Percentiles rank a stretch among this genome's conserved stretches.
phyloP scores from a whole-genome alignment of 176 grass and related monocot genomes.

The Musa itinerans region DNA sequence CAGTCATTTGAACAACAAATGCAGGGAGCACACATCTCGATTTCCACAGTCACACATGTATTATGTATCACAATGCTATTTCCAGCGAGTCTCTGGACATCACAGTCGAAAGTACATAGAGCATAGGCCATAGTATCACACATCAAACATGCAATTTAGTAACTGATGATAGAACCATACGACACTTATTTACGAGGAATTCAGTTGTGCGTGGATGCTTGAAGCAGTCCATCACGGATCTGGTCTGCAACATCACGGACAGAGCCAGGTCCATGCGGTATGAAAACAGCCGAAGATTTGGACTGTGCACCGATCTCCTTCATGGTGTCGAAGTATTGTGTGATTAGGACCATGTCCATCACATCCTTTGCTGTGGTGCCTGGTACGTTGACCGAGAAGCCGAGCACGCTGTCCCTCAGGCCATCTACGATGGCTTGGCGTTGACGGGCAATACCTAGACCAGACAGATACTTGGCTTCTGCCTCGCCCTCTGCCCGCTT shows the following conservation, averaged over 20 bases:
- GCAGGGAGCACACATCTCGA: no score
- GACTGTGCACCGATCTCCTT: constrained; percentile 67
- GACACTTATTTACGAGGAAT: neutral
- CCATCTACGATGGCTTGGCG: constrained; percentile 76
- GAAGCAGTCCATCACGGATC: constrained; percentile 70
- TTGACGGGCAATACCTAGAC: constrained; percentile 67
- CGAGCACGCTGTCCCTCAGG: constrained; percentile 66
- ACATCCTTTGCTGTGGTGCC: constrained; percentile 82
- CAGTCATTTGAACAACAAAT: no score
- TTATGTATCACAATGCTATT: no score
- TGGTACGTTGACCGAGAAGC: constrained; percentile 61
- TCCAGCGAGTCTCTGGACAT: no score
- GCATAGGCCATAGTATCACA: no score
- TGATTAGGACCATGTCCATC: constrained; percentile 92
- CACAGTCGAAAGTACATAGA: no score
- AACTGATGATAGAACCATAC: no score
- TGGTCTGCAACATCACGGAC: constrained; percentile 62
- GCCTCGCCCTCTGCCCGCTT: constrained; percentile 76
- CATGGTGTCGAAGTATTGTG: constrained; percentile 84
- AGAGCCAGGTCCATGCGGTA: constrained; percentile 61
- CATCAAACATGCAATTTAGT: no score
- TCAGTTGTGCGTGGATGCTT: constrained; percentile 3
- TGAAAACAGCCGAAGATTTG: constrained; percentile 66
- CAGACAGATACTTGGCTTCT: constrained; percentile 67
- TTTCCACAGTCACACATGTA: no score